Evolutionary conservation across 371 early-diverging fungal species (phyloP), one percentile per base, ranked within the genome.

Genomic region (Nosema muscidifuracis): DNA sequence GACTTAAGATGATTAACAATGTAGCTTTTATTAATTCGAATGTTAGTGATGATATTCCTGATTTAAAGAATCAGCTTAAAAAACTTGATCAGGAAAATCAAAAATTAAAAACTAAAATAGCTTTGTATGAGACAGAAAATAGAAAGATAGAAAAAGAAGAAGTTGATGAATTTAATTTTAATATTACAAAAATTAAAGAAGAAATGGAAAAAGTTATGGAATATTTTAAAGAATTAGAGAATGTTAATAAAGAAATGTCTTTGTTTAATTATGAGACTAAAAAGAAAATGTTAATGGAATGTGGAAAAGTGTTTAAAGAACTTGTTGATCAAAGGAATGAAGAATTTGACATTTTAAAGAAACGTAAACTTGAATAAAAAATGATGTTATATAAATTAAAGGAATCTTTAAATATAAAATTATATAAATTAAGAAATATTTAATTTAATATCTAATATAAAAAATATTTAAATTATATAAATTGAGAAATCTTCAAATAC

Each of bases 1-100:
- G 80, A 12, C 62, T 75, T 20, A 81, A 81, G 50, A 74, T 75
- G 71, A 82, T 84, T 16, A 81, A 72, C 26, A 82, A 81, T 50
- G 66, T 58, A 18, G 73, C 82, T 6, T 16, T 60, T 36, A 43
- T 67, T 22, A 80, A 74, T 44, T 60, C 74, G 4, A 77, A 78
- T 24, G 68, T 77, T 15, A 61, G 50, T 16, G 60, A 67, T n/a
- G 55, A 63, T 56, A 42, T 72, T 40, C 74, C 75, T 58, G 77
- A 77, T 33, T 62, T 83, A 24, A 68, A 74, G n/a, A 51, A 55
- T 22, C 67, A 76, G 43, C 33, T 83, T 13, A 72, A 70, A 65
- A 24, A 31, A 1, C 60, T 83, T 13, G 68, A 69, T 60, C 24
- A 43, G 1, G 79, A 83, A 73, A 80, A 83, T 69, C 53, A 67